These are phyloP conservation scores for Symbiodinium pilosum DNA, from an alignment of 73 alveolate species.

Conservation along the genomic window DNA sequence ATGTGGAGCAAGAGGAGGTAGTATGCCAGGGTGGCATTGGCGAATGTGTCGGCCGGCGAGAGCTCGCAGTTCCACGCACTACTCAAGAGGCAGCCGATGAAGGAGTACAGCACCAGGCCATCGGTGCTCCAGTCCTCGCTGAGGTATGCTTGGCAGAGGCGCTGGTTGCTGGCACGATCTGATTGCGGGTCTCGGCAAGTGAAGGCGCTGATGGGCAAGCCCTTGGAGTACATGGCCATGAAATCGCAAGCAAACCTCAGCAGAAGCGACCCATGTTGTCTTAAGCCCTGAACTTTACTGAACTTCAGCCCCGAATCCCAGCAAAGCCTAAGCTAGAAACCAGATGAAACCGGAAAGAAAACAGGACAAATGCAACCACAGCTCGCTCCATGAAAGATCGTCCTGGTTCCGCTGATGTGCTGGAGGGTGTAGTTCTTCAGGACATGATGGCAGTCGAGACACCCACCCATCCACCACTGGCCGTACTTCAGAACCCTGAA, in stretches of 20 bases:
- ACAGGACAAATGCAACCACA: no score
- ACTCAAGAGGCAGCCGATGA: background rate
- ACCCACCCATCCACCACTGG: background rate
- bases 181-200: background rate
- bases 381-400: background rate
- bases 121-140: background rate
- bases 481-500: background rate
- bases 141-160: background rate
- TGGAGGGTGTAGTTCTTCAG: background rate
- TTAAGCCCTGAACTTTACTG: no score
- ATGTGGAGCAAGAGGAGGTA: background rate
- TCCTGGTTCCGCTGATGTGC: background rate
- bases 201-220: background rate
- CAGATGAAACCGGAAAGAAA: no score
- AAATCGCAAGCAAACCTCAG: background rate
- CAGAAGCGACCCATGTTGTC: no score
- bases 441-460: background rate
- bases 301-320: no score
- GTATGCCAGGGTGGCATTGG: background rate
- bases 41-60: background rate
- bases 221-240: background rate
- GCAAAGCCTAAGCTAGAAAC: no score
- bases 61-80: background rate
- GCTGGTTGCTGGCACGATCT: background rate
- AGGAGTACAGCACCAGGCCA: background rate